A percentile compares a stretch with the other conserved stretches of the same genome.
phyloP scores from a whole-genome alignment of 106 monocot species.

The Dendrobium catenatum region DNA sequence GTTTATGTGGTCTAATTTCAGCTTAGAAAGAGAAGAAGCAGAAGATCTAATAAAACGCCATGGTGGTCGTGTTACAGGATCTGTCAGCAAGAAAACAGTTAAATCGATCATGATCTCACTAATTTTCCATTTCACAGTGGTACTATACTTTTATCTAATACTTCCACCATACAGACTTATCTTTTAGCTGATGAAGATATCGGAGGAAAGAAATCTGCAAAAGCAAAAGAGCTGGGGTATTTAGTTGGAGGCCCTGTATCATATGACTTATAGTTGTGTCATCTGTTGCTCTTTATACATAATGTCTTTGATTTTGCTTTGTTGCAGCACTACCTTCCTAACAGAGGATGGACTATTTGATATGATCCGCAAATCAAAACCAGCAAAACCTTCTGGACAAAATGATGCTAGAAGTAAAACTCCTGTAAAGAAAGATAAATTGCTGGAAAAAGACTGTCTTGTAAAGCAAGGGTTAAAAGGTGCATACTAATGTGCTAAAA shows the following conservation, averaged over 20 bases:
- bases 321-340: slow-evolving; percentile 57
- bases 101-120: slow-evolving; percentile 4
- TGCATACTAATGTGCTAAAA: slow-evolving; percentile 7
- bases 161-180: slow-evolving; percentile 44
- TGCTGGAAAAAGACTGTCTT: slow-evolving; percentile 32
- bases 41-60: slow-evolving; percentile 95
- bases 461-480: slow-evolving; percentile 40
- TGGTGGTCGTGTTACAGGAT: slow-evolving; percentile 89
- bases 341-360: slow-evolving; percentile 98
- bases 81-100: slow-evolving; percentile 96
- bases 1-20: slow-evolving; percentile 19
- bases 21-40: slow-evolving; percentile 97
- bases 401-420: slow-evolving; percentile 30
- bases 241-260: no score
- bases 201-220: slow-evolving; percentile 89
- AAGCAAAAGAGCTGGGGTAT: slow-evolving; percentile 87
- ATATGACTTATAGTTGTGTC: background rate
- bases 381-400: slow-evolving; percentile 36
- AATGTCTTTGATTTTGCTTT: slow-evolving; percentile 3
- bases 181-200: slow-evolving; percentile 95
- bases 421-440: slow-evolving; percentile 31
- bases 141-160: background rate
- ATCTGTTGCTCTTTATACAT: background rate
- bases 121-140: background rate
- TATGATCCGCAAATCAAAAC: slow-evolving; percentile 88